A percentile compares a stretch with the other conserved stretches of the same genome.
phyloP scores from a whole-genome alignment of 176 grass and related monocot species.

The Eragrostis curvula region DNA sequence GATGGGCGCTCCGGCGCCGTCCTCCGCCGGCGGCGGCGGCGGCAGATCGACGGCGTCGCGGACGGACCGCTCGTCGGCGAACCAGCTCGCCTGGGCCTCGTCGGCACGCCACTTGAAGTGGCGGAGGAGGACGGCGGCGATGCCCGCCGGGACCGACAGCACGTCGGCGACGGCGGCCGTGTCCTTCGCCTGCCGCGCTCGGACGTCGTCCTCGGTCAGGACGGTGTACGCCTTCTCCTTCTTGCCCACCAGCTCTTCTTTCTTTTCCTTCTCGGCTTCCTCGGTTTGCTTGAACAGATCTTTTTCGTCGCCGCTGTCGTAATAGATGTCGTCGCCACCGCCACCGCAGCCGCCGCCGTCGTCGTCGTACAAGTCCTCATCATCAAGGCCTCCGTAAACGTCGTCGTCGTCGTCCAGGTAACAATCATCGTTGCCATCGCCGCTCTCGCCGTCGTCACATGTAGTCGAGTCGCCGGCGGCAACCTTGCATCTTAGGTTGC shows the following conservation, averaged over 20 bases:
- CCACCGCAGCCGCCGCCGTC: too few species aligned
- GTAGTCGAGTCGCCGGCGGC: too few species aligned
- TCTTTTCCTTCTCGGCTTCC: neutral
- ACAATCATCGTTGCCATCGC: too few species aligned
- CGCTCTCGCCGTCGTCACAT: too few species aligned
- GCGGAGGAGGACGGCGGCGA: neutral
- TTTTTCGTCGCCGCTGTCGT: too few species aligned
- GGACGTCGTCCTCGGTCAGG: neutral
- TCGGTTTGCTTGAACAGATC: too few species aligned
- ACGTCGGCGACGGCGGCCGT: slow-evolving; percentile 3
- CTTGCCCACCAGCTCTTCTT: neutral
- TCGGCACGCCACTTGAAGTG: neutral
- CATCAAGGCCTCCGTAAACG: too few species aligned
- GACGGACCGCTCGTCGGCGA: slow-evolving; percentile 20
- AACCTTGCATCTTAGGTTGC: too few species aligned
- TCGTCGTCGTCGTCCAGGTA: too few species aligned
- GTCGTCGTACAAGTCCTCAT: too few species aligned
- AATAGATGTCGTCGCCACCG: too few species aligned
- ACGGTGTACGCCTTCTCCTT: neutral
- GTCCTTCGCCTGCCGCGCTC: neutral
- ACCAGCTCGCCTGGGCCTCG: slow-evolving; percentile 18
- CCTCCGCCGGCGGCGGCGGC: too few species aligned
- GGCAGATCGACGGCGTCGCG: neutral
- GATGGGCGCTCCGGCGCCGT: neutral
- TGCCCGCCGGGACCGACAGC: neutral